A percentile compares a stretch with the other conserved stretches of the same genome.
Evolutionary conservation across 2,329 filamentous ascomycete species (phyloP).

Genomic region (Fusarium beomiforme): DNA sequence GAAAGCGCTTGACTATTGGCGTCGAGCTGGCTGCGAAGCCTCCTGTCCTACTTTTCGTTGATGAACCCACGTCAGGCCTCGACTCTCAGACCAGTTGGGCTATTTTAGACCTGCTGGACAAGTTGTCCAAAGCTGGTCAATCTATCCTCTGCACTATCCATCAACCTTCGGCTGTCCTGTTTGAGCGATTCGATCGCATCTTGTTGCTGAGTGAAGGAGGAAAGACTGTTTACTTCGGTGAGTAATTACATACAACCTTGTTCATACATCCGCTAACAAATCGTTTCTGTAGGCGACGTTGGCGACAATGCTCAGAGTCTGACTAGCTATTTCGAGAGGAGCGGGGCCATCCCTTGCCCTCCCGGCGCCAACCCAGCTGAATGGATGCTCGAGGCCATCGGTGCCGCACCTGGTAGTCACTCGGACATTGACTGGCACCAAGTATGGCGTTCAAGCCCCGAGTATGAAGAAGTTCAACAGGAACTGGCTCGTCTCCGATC

Average conservation of each 20-base stretch:
- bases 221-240: constrained; percentile 82
- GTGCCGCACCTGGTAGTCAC: constrained; percentile 36
- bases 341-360: constrained; percentile 28
- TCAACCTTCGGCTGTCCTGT: constrained; percentile 54
- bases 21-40: constrained; percentile 57
- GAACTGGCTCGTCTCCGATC: constrained; percentile 19
- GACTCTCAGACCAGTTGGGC: constrained; percentile 74
- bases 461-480: constrained; percentile 59
- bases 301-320: constrained; percentile 36
- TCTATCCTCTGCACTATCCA: constrained; percentile 63
- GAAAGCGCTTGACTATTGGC: constrained; percentile 62
- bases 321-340: constrained; percentile 33
- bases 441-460: constrained; percentile 50
- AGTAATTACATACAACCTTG: constrained; percentile 75
- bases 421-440: constrained; percentile 39
- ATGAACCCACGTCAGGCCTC: constrained; percentile 65
- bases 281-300: constrained; percentile 41
- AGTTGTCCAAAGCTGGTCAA: constrained; percentile 64
- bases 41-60: constrained; percentile 61
- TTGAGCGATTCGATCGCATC: constrained; percentile 63
- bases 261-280: background rate
- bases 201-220: constrained; percentile 54
- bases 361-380: constrained; percentile 38
- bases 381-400: constrained; percentile 42
- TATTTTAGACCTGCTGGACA: constrained; percentile 75